phyloP scores from a whole-genome alignment of 2,329 filamentous ascomycete genomes.

The Rhexocercosporidium sp. region DNA sequence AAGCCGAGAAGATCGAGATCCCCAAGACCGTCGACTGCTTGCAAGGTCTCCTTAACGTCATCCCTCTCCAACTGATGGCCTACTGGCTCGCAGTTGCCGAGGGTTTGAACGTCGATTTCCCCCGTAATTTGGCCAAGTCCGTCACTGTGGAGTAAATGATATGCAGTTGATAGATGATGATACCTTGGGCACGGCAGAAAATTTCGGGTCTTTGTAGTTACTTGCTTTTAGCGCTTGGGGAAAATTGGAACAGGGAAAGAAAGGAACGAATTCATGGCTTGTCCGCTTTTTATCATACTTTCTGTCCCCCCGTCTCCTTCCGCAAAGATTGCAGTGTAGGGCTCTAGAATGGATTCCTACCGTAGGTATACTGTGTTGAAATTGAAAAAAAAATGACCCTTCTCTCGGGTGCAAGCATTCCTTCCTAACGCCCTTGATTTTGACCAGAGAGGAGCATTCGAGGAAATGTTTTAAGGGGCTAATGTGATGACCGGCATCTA shows the following conservation, averaged over 20 bases:
- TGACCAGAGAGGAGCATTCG: too few species aligned
- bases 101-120: constrained; percentile 97
- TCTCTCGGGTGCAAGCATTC: too few species aligned
- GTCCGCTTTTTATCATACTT: not conserved
- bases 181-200: constrained; percentile 6
- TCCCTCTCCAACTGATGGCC: constrained; percentile 95
- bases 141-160: constrained; percentile 90
- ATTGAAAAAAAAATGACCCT: too few species aligned
- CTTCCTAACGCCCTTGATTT: too few species aligned
- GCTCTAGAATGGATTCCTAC: not conserved
- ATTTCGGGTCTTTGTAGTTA: constrained; percentile 14
- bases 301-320: not conserved
- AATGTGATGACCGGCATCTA: too few species aligned
- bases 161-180: not conserved
- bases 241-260: constrained; percentile 19
- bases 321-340: not conserved
- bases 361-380: too few species aligned
- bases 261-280: constrained; percentile 16
- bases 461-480: too few species aligned
- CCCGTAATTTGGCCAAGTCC: constrained; percentile 97
- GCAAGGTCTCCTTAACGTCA: constrained; percentile 96
- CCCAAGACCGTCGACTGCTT: constrained; percentile 94
- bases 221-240: constrained; percentile 27
- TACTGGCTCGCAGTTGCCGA: constrained; percentile 98
- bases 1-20: constrained; percentile 97